Evolutionary conservation across 192 early-diverging fungal genomes (phyloP).

Genomic region (Phycomyces blakesleeanus): DNA sequence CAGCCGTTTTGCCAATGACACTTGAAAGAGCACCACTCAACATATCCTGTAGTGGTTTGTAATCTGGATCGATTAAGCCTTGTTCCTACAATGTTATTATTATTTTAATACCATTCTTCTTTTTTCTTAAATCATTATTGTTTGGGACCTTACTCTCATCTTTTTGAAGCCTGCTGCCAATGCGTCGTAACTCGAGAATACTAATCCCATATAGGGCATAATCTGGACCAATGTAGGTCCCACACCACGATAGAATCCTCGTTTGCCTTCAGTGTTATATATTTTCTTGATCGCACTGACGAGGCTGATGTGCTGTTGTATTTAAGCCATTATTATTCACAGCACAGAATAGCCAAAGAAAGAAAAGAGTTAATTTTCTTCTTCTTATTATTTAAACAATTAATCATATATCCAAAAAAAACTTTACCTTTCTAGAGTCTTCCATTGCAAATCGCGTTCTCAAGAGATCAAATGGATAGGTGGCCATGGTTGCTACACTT

Average conservation of each 20-base stretch:
- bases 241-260: slow-evolving; percentile 86
- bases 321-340: background rate
- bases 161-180: slow-evolving; percentile 45
- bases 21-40: slow-evolving; percentile 79
- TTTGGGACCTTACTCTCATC: slow-evolving; percentile 35
- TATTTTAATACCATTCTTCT: too few species aligned
- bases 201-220: slow-evolving; percentile 92
- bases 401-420: too few species aligned
- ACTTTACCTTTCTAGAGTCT: slow-evolving; percentile 48
- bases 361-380: too few species aligned
- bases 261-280: slow-evolving; percentile 63
- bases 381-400: too few species aligned
- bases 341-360: too few species aligned
- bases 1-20: slow-evolving; percentile 73
- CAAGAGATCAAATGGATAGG: slow-evolving; percentile 96
- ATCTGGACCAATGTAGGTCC: slow-evolving; percentile 82
- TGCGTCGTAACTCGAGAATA: slow-evolving; percentile 77
- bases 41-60: slow-evolving; percentile 56
- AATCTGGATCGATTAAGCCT: slow-evolving; percentile 8
- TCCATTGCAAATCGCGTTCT: slow-evolving; percentile 92
- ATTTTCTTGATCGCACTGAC: slow-evolving; percentile 65
- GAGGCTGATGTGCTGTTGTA: slow-evolving; percentile 63
- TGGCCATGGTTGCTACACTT: slow-evolving; percentile 67
- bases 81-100: too few species aligned
- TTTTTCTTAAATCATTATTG: background rate